Base-by-base conservation (phyloP, 225 moss, liverwort and hornwort species). In the Marchantia paleacea region DNA sequence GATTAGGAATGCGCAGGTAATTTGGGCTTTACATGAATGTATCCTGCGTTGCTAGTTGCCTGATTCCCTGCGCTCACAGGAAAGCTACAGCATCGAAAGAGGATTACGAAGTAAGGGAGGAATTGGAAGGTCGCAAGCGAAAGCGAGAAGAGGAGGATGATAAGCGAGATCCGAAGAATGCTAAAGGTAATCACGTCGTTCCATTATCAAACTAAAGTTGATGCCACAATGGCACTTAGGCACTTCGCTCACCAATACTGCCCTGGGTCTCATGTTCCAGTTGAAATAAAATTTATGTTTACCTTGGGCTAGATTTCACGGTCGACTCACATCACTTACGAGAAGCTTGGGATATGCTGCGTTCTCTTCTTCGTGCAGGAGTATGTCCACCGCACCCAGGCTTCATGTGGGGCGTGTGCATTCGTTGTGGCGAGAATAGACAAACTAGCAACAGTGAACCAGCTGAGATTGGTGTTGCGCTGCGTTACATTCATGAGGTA, bases 401-500 rank as follows among this genome's bases (percentile, higher is more conserved):
- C 39, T 99, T 92, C 72, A 95, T 99, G 90, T 91, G 92, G 91
- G 84, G 89, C 51, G 89, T 99, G 61, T 99, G 97, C 87, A 94
- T 99, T 73, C 90, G 94, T 53, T 99, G 95, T 87, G 95, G 99
- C 47, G 75, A 91, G 76, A 90, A 87, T 82, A 92, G 89, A 81
- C 85, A 92, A 83, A 80, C 89, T 78, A 88, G 92, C 75, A 87
- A 89, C 65, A 91, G 90, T 82, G 93, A 95, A 69, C 92, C 93
- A 58, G 80, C 89, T 49, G 87, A 85, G 82, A 60, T 85, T 60
- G 85, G 85, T 70, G 92, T 99, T 60, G 84, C 94, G 63, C 89
- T 99, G 48, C 95, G 94, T 58, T 99, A 99, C 74, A 99, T 99
- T 65, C 99, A 99, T 78, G 99, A 93, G 99, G 99, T 91, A 87